phyloP scores from a whole-genome alignment of 129 eudicot genomes.

The Ambrosia artemisiifolia region DNA sequence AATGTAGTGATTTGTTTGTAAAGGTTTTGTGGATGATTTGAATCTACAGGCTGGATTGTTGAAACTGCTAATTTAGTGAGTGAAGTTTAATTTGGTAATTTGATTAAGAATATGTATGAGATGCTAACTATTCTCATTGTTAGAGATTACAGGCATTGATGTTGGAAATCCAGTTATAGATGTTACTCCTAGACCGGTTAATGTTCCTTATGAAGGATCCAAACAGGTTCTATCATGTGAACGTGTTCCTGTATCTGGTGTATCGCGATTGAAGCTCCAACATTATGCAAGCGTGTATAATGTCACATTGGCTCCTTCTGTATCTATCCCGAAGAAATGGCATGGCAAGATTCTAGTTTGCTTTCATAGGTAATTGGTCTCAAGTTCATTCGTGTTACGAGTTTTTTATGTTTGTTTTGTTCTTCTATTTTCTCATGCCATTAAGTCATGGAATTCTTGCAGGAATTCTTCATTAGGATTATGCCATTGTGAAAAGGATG shows the following conservation, averaged over 20 bases:
- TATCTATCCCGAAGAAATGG: constrained; percentile 54
- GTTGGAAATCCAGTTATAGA: constrained; percentile 40
- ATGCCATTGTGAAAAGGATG: constrained; percentile 74
- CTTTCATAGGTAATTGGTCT: constrained; percentile 48
- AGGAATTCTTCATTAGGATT: constrained; percentile 75
- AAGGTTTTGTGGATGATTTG: background rate
- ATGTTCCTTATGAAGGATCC: constrained; percentile 25
- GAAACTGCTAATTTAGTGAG: background rate
- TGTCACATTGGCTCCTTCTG: constrained; percentile 64
- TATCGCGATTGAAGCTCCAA: constrained; percentile 61
- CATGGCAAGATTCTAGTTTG: constrained; percentile 67
- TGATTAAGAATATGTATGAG: constrained; percentile 6
- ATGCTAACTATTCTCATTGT: background rate
- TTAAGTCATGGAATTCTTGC: constrained; percentile 20
- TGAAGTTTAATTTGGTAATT: background rate
- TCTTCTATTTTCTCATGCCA: background rate
- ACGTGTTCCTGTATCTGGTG: constrained; percentile 57
- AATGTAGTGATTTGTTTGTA: background rate
- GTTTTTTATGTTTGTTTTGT: background rate
- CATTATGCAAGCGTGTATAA: constrained; percentile 59
- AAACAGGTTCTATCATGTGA: constrained; percentile 51
- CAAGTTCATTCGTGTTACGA: background rate
- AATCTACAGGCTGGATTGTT: background rate
- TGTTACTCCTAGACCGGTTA: constrained; percentile 32
- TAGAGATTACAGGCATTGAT: constrained; percentile 48